These are phyloP conservation scores for Pythium chondricola DNA, from an alignment of 352 stramenopile species.

Conservation along the genomic window DNA sequence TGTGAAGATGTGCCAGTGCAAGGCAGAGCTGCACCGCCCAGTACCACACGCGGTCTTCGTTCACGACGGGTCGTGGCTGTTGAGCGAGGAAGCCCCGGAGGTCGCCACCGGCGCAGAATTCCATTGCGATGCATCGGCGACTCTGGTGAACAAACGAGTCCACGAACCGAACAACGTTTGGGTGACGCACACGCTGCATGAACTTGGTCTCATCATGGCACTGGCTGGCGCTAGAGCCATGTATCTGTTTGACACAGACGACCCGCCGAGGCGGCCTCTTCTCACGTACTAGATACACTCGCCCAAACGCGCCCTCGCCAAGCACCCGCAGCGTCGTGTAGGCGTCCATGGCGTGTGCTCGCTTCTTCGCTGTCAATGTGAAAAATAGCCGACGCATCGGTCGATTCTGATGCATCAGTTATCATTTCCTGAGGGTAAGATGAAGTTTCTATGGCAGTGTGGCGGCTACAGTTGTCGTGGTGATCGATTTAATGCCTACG, in stretches of 20 bases:
- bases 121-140: slow-evolving; percentile 84
- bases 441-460: too few species aligned
- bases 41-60: slow-evolving; percentile 80
- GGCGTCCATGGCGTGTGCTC: slow-evolving; percentile 38
- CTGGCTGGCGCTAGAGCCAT: slow-evolving; percentile 16
- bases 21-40: slow-evolving; percentile 90
- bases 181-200: slow-evolving; percentile 82
- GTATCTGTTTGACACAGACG: slow-evolving; percentile 87
- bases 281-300: slow-evolving; percentile 87
- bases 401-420: too few species aligned
- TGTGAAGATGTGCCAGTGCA: slow-evolving; percentile 87
- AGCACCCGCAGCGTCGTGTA: slow-evolving; percentile 46
- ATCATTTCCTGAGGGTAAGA: too few species aligned
- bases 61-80: slow-evolving; percentile 10
- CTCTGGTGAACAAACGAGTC: slow-evolving; percentile 37
- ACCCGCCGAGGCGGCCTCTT: slow-evolving; percentile 45
- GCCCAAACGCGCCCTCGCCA: slow-evolving; percentile 88
- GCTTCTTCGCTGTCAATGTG: too few species aligned
- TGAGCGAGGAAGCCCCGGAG: slow-evolving; percentile 30
- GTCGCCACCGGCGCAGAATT: slow-evolving; percentile 86
- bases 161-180: slow-evolving; percentile 90
- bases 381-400: too few species aligned
- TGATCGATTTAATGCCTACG: too few species aligned
- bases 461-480: too few species aligned
- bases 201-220: slow-evolving; percentile 47